phyloP scores from a whole-genome alignment of 345 rosid species.

The Raphanus sativus region DNA sequence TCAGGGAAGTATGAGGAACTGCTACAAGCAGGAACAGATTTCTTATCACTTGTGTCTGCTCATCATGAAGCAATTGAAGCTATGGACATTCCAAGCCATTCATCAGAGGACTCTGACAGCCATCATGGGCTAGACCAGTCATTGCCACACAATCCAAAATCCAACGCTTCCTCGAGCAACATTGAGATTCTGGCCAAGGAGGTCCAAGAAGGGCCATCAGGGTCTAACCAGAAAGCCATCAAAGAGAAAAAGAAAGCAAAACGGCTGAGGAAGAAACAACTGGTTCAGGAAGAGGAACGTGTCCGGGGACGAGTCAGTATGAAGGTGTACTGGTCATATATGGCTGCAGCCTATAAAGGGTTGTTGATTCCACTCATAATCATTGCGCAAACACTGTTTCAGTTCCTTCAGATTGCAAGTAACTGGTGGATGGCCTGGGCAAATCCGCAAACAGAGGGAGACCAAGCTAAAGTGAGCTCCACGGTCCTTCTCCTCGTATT shows the following conservation, averaged over 20 bases:
- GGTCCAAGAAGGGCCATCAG: conserved; percentile 73
- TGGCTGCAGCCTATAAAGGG: conserved; percentile 98
- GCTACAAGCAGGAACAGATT: conserved; percentile 97
- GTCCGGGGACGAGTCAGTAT: conserved; percentile 92
- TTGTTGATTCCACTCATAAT: conserved; percentile 82
- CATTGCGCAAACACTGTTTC: conserved; percentile 80
- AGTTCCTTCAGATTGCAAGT: conserved; percentile 97
- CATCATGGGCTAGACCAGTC: conserved; percentile 23
- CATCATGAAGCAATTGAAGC: conserved; percentile 98
- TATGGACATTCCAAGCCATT: conserved; percentile 82
- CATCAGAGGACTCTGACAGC: conserved; percentile 90
- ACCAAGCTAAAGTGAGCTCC: conserved; percentile 72
- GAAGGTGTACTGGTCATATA: conserved; percentile 95
- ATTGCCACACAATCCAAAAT: conserved; percentile 38
- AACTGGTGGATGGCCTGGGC: conserved; percentile 99
- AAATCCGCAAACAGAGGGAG: conserved; percentile 97
- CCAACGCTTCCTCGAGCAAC: conserved; percentile 7
- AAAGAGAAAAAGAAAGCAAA: conserved; percentile 76
- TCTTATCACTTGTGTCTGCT: conserved; percentile 74
- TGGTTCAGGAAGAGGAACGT: conserved; percentile 98
- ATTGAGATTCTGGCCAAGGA: conserved; percentile 80
- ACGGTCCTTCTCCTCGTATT: conserved; percentile 83
- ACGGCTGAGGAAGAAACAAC: conserved; percentile 79
- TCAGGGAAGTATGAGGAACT: conserved; percentile 98
- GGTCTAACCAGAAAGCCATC: conserved; percentile 73